Conservation (phyloP, 441 rosid species). For the Erysimum cheiri region DNA sequence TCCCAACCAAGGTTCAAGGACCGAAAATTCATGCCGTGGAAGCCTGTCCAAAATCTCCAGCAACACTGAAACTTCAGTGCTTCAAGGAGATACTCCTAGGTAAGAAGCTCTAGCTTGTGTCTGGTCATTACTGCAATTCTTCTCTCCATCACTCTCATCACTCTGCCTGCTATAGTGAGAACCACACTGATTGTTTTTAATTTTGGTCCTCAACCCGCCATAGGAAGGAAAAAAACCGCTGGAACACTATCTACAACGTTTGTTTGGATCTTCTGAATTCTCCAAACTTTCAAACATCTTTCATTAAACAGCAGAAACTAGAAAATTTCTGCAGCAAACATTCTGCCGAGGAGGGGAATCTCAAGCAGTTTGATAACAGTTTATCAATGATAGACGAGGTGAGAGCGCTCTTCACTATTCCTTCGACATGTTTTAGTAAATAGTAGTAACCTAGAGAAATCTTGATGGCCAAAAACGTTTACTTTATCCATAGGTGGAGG, state of each 20-base stretch:
- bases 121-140: constrained; percentile 30
- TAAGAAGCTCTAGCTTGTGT: constrained; percentile 38
- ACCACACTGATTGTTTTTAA: constrained; percentile 20
- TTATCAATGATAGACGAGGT: constrained; percentile 60
- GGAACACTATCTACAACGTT: constrained; percentile 81
- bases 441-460: constrained; percentile 6
- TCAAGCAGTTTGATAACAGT: constrained; percentile 63
- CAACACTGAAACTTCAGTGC: constrained; percentile 45
- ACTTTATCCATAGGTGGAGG: constrained; percentile 49
- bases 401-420: constrained; percentile 29
- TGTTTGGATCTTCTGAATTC: constrained; percentile 64
- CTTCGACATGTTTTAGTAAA: background rate
- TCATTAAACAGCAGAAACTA: constrained; percentile 43
- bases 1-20: constrained; percentile 49
- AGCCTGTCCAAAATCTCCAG: constrained; percentile 52
- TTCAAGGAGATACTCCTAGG: constrained; percentile 46
- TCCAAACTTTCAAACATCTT: constrained; percentile 57
- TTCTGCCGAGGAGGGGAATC: constrained; percentile 47
- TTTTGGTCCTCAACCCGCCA: constrained; percentile 45
- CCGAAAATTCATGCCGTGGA: constrained; percentile 47
- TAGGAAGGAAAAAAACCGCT: constrained; percentile 53
- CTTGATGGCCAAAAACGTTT: constrained; percentile 6
- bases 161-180: constrained; percentile 5
- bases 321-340: constrained; percentile 34
- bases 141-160: constrained; percentile 7